Evolutionary conservation across 768 basidiomycete genomes (phyloP), one percentile per base, ranked within the genome.

Genomic region (Lactifluus hygrophoroides): DNA sequence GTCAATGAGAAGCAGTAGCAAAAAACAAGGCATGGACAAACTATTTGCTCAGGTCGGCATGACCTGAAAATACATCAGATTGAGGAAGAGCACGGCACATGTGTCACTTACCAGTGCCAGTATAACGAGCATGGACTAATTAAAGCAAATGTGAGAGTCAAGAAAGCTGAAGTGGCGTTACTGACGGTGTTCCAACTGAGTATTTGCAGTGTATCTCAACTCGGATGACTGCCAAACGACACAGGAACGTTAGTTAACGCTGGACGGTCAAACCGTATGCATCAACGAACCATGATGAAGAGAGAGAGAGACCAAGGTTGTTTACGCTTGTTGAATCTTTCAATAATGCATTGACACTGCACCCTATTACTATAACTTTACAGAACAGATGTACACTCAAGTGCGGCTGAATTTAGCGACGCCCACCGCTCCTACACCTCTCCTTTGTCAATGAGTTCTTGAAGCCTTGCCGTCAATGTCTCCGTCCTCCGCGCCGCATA

Each of bases 21-120:
- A 34, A 32, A 34, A 46, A 62, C 30, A 40, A 27, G 11, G 0
- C 34, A 42, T 25, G 17, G 51, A 49, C 91, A 62, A 66, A 96
- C 95, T 87, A 94, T 77, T 98, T 98, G 6, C 92, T 90, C 69
- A 94, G 74, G 71, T 99, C 95, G 35, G 94, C 94, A 73, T 99
- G 94, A 28, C 95, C 94, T 93, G 57, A 30, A 47, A 32, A 23
- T 58, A 53, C 19, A 58, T 57, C 51, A 55, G 65, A 61, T 57
- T 57, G 44, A 46, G 51, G 54, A 34, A 28, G 10, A 49, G 35
- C 23, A 23, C 25, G n/a, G 34, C n/a, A n/a, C n/a, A 19, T n/a
- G n/a, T 27, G 17, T 32, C 40, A 77, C 84, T 46, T 64, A 91
- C 90, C 93, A 38, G 95, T 99, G 43, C 95, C 95, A 25, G 92